Base-by-base conservation (phyloP, 2,329 filamentous ascomycete genomes). In the Pestalotiopsis sp. region DNA sequence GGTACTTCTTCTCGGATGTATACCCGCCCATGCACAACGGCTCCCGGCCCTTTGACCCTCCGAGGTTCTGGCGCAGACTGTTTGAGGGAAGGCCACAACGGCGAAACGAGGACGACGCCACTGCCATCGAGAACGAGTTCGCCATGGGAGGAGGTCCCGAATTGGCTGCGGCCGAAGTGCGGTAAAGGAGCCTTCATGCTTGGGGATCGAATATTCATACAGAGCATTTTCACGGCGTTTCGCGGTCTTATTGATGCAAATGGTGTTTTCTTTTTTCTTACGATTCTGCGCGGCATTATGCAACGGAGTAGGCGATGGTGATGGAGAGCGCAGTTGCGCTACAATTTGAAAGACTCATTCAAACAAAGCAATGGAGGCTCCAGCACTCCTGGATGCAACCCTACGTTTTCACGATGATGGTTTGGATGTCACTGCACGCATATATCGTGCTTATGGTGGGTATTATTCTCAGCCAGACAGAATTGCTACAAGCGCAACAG, bases 1-100 rank as follows among this genome's bases (percentile, higher is more conserved):
- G 95, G 92, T 99, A 98, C 81, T 99, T 98, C 83, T 98, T 98
- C 81, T 93, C 91, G 69, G 96, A 99, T 79, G 95, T 99, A 17
- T 99, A 97, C 80, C 96, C 96, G 3, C 93, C 94, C 3, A 87
- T 98, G 58, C 93, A 98, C 81, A 90, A 92, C 71, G 94, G 94
- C 20, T 91, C 92, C 65, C 88, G 93, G 68, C 96, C 96, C 0
- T 85, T 99, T 62, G 95, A 97, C 75, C 95, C 96, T 49, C 96
- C 96, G 0, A 83, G 84, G 69, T 98, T 93, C 91, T 99, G 95
- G 95, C 88, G 93, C 68, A 88, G 94, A 57, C 77, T 98, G 20
- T 97, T 97, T 76, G 94, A 91, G 72, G 83, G 86, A n/a, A 82
- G 84, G 62, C 59, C 12, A n/a, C 27, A 62, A 20, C 59, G 36